A percentile compares a stretch with the other conserved stretches of the same genome.
These are phyloP conservation scores for Tillandsia leiboldiana DNA, from an alignment of 176 grass and related monocot genomes.

Conservation along the genomic window DNA sequence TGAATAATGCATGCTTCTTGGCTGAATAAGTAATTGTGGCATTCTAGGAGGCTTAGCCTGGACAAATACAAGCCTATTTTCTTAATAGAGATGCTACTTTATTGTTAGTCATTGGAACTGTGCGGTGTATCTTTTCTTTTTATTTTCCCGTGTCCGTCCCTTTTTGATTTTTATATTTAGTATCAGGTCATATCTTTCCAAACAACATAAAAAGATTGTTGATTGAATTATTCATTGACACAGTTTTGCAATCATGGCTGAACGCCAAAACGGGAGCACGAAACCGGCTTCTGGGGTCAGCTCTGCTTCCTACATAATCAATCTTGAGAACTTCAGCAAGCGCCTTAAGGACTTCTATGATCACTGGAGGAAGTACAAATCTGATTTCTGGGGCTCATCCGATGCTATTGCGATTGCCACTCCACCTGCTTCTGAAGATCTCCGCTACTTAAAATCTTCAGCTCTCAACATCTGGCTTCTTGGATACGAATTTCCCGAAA, in stretches of 20 bases:
- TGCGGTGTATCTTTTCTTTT: background rate
- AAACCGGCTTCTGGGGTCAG: constrained; percentile 19
- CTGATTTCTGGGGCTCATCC: constrained; percentile 53
- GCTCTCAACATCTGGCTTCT: constrained; percentile 73
- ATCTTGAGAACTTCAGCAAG: constrained; percentile 57
- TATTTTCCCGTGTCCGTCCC: background rate
- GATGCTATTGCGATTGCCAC: constrained; percentile 70
- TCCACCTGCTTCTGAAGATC: constrained; percentile 71
- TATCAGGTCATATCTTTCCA: too few species aligned
- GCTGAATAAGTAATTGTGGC: too few species aligned
- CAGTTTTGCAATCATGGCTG: constrained; percentile 35
- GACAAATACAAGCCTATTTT: too few species aligned
- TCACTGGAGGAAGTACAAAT: constrained; percentile 46
- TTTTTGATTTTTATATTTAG: background rate
- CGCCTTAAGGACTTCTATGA: constrained; percentile 58
- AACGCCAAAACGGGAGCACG: constrained; percentile 29
- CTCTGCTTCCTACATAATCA: constrained; percentile 39
- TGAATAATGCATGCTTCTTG: too few species aligned
- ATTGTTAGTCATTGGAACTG: too few species aligned
- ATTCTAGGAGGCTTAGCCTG: too few species aligned
- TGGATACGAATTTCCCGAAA: constrained; percentile 93
- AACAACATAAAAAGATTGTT: background rate
- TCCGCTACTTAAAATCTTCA: constrained; percentile 74
- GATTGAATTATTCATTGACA: constrained; percentile 14
- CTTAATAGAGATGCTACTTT: too few species aligned